Base-by-base conservation (phyloP, 371 early-diverging fungal species). In the Apophysomyces elegans region DNA sequence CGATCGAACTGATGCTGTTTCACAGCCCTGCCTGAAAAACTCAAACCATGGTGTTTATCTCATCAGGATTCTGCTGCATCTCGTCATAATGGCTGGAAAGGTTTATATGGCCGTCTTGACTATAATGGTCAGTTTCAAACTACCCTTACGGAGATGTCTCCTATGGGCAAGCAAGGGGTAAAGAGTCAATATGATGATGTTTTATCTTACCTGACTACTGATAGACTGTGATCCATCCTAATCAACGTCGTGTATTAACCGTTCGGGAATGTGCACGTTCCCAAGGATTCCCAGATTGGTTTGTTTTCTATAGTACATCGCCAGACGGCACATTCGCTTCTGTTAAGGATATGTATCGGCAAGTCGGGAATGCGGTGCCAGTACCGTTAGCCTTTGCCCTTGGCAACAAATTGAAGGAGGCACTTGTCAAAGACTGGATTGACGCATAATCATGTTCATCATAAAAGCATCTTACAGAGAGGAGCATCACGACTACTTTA, bases 311-410 rank as follows among this genome's bases (percentile, higher is more conserved):
- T n/a, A 68, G 70, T 58, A 61, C 63, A 36, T 56, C 63, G 43
- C 59, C 41, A 3, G 69, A 69, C 38, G 65, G 66, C 26, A 32
- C 47, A 3, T 16, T 32, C 47, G 35, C 12, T 16, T 43, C 50
- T 37, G 65, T 75, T 37, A 75, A 73, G 13, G 83, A 81, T 46
- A 78, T 80, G 80, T 74, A 86, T 63, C 71, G 78, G 5, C 88
- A 88, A 58, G 66, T 86, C 11, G 89, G 87, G n/a, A 88, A 87
- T 60, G 89, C 89, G 1, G 87, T 88, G 6, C 87, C 89, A 11
- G 81, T 84, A 11, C 83, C 82, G 0, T 74, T 89, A 50, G 85
- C 86, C 0, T 75, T 64, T 50, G 82, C 86, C 5, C 64, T 87
- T 5, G 80, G 80, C 61, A 64, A 63, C 11, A 60, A 75, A 50